phyloP scores from a whole-genome alignment of 345 rosid species.

The Lepidium sativum region DNA sequence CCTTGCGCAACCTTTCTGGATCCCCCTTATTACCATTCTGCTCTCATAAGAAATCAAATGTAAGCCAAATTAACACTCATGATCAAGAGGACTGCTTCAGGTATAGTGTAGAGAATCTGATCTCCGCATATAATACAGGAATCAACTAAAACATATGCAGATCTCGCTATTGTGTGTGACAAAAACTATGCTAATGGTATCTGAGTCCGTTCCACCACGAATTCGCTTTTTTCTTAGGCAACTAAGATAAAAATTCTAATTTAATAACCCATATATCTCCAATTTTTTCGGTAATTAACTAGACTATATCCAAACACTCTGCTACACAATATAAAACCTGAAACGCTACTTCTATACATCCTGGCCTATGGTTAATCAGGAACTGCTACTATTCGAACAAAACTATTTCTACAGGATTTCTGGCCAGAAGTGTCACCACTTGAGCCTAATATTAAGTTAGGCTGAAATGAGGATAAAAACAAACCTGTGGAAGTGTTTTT shows the following conservation, averaged over 20 bases:
- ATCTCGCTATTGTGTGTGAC: background rate
- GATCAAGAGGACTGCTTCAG: background rate
- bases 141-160: background rate
- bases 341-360: background rate
- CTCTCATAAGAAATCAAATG: constrained; percentile 14
- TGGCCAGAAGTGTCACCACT: background rate
- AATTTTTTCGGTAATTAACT: background rate
- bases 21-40: constrained; percentile 62
- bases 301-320: background rate
- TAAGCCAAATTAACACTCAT: background rate
- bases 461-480: background rate
- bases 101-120: background rate
- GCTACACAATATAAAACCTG: background rate
- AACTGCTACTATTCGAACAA: background rate
- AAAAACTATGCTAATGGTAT: background rate
- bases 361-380: background rate
- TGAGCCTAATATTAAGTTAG: background rate
- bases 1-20: constrained; percentile 71
- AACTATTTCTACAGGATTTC: background rate
- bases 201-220: background rate
- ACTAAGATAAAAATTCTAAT: background rate
- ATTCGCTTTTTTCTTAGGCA: background rate
- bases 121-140: background rate
- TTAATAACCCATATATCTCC: background rate
- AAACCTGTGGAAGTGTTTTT: constrained; percentile 78